Base-by-base conservation (phyloP, 2,329 filamentous ascomycete genomes). In the Neofusicoccum parvum region DNA sequence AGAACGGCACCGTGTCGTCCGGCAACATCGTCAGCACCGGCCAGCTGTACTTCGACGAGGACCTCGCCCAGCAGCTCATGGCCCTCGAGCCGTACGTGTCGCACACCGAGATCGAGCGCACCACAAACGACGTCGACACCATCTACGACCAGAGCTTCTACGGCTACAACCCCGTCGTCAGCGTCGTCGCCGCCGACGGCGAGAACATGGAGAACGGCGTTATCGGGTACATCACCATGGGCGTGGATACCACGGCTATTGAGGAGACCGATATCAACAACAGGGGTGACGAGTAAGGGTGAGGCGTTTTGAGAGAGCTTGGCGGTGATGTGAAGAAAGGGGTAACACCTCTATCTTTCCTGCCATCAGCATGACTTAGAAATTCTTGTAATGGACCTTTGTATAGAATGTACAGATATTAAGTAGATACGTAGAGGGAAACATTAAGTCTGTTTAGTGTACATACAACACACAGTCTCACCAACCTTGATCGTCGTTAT, bases 161-260 rank as follows among this genome's bases (percentile, higher is more conserved):
- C 45, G 75, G 58, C 5, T 62, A 62, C 43, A 51, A 51, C 4
- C 60, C 60, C 20, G 62, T 73, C 36, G 65, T 79, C 27, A 70
- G 68, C 15, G 32, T 78, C 43, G 71, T 77, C 37, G 69, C 77
- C 4, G 62, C 73, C 20, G 76, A 79, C 66, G 76, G 74, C 1
- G 67, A 74, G 62, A 71, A 79, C 66, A 62, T 75, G 7, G 70
- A 68, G 23, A 79, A 79, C 27, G 76, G 76, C 1, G 71, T 79
- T 68, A 69, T 78, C 46, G 75, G 73, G 3, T 79, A 79, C 45
- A 72, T 79, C 37, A 79, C 75, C 2, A 70, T 79, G 17, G 75
- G 74, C 9, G 72, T 76, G 15, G 72, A 77, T 6, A 62, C 58
- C 12, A 49, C 58, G 11, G 43, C 43, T 2, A 36, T 48, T 36